These are phyloP conservation scores for Epithele typhae DNA, from an alignment of 768 basidiomycete genomes.

Conservation along the genomic window DNA sequence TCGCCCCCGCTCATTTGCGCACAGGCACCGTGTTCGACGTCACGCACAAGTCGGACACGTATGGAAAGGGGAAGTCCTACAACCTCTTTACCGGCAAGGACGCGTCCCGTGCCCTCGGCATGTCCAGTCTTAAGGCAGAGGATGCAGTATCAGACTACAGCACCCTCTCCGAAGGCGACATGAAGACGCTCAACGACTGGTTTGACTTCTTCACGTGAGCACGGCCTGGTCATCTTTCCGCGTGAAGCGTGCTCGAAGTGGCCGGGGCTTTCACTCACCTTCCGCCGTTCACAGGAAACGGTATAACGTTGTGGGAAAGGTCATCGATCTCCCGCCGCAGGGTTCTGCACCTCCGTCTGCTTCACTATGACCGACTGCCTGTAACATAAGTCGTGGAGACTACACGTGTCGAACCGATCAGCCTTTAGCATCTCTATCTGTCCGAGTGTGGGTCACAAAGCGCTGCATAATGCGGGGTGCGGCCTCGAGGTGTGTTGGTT, in stretches of 20 bases:
- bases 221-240: not conserved
- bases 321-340: constrained; percentile 46
- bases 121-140: constrained; percentile 81
- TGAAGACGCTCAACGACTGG: constrained; percentile 87
- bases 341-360: not conserved
- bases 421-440: too few relatives aligned
- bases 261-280: too few relatives aligned
- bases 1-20: not conserved
- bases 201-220: constrained; percentile 72
- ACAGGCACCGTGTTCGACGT: constrained; percentile 91
- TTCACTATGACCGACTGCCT: too few relatives aligned
- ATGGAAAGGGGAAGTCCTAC: constrained; percentile 78
- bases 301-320: constrained; percentile 82
- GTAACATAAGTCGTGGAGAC: too few relatives aligned
- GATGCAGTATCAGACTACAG: constrained; percentile 90
- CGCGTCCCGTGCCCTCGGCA: constrained; percentile 83
- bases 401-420: too few relatives aligned
- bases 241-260: too few relatives aligned
- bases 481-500: too few relatives aligned
- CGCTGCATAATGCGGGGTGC: too few relatives aligned
- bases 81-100: constrained; percentile 92
- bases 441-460: too few relatives aligned
- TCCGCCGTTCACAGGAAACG: constrained; percentile 51
- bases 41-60: constrained; percentile 77
- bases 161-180: constrained; percentile 61